These are phyloP conservation scores for Myxozyma melibiosi DNA, from an alignment of 805 yeast genomes.

Conservation along the genomic window DNA sequence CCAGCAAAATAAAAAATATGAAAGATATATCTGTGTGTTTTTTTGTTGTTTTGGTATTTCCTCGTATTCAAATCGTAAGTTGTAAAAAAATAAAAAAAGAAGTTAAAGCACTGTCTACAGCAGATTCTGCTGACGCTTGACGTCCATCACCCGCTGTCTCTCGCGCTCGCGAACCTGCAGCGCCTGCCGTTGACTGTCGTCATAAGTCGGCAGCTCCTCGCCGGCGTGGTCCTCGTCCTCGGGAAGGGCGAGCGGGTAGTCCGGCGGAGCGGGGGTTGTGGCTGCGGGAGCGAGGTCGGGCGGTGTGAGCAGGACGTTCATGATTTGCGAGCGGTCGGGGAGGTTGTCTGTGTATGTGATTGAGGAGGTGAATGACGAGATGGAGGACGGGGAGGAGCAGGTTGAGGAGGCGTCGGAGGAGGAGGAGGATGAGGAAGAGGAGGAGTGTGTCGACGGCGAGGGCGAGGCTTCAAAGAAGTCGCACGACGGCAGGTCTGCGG, in stretches of 20 bases:
- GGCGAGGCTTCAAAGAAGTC: background rate
- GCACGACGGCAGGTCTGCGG: background rate
- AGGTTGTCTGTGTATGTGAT: background rate
- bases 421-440: background rate
- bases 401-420: background rate
- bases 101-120: no score
- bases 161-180: slow-evolving; percentile 13
- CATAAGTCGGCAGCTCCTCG: slow-evolving; percentile 28
- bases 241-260: background rate
- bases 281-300: background rate
- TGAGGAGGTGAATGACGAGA: background rate
- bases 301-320: slow-evolving; percentile 6
- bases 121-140: slow-evolving; percentile 14
- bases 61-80: no score
- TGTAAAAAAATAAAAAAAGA: no score
- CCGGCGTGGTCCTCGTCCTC: slow-evolving; percentile 5
- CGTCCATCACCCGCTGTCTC: slow-evolving; percentile 18
- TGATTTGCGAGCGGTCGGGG: slow-evolving; percentile 4
- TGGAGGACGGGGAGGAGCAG: background rate
- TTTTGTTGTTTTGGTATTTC: no score
- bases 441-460: background rate
- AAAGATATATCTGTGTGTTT: no score
- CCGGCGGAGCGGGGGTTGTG: background rate
- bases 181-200: slow-evolving; percentile 26
- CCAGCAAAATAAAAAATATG: no score